These are phyloP conservation scores for Oehlia diaphana DNA, from an alignment of 192 early-diverging fungal species.

Conservation along the genomic window DNA sequence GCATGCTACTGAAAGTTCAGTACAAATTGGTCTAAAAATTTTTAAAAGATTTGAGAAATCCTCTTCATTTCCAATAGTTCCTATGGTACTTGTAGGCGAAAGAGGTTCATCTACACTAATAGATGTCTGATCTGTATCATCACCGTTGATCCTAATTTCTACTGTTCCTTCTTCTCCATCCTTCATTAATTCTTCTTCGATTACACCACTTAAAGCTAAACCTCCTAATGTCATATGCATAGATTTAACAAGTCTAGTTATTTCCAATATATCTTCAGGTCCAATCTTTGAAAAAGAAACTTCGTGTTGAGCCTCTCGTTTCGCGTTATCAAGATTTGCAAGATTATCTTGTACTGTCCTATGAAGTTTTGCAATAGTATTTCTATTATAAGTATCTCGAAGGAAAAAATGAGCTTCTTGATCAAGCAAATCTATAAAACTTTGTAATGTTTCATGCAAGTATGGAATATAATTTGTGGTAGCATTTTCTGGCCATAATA, in stretches of 20 bases:
- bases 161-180: background rate
- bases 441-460: constrained; percentile 7
- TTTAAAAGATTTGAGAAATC: constrained; percentile 8
- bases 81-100: background rate
- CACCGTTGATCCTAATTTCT: constrained; percentile 2
- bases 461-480: constrained; percentile 23
- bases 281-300: constrained; percentile 23
- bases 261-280: constrained; percentile 11
- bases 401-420: constrained; percentile 23
- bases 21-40: constrained; percentile 21
- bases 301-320: constrained; percentile 14
- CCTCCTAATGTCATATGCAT: constrained; percentile 15
- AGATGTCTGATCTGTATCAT: background rate
- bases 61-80: background rate
- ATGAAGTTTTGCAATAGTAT: constrained; percentile 5
- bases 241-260: constrained; percentile 6
- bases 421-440: constrained; percentile 23
- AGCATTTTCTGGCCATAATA: constrained; percentile 22
- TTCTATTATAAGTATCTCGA: constrained; percentile 8
- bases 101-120: background rate
- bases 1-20: constrained; percentile 10
- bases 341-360: constrained; percentile 15
- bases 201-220: constrained; percentile 21
- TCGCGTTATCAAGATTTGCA: constrained; percentile 5
- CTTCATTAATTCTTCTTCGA: constrained; percentile 21